Evolutionary conservation across 1,284 basidiomycete species (phyloP), one percentile per base, ranked within the genome.

Genomic region (Puccinia triticina): DNA sequence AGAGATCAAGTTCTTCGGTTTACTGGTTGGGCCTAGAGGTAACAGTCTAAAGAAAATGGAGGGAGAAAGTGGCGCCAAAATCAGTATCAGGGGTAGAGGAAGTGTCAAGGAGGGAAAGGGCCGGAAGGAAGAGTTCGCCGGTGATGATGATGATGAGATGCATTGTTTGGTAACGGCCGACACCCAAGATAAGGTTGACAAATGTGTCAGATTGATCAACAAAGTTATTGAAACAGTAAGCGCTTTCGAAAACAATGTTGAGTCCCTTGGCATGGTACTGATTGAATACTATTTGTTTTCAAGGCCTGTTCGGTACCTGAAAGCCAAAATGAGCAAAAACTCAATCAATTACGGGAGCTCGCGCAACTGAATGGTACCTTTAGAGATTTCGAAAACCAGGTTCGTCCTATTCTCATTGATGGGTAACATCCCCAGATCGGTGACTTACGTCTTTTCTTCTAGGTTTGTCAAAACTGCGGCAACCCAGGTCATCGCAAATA

Each of bases 1-100:
- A 5, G 96, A 99, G 88, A 99, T 99, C 90, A 99, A 99, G 88
- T 99, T 99, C 88, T 99, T 99, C 86, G 97, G 97, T 85, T 90
- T 99, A 83, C 91, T 99, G 83, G 96, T 99, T 84, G 97, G 97
- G 59, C 97, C 97, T 85, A 93, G 97, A 86, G 97, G 97, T 72
- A 99, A 99, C 88, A 96, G 95, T 88, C 89, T 99, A 89, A 99
- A 99, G 90, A 96, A 94, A 88, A 99, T 99, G 97, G 97, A 99
- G 88, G 90, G 94, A 81, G 94, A 99, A 86, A 94, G 93, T 86
- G 97, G 97, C 37, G 97, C 97, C 26, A 99, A 99, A 89, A 99
- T 99, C 86, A 94, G 93, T 84, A 99, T 99, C 85, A 91, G 97
- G 84, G 97, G 97, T 79, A 98, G 98, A 88, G 97, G 97, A 71